phyloP scores from a whole-genome alignment of 176 grass and related monocot species.

The Triticum dicoccoides region DNA sequence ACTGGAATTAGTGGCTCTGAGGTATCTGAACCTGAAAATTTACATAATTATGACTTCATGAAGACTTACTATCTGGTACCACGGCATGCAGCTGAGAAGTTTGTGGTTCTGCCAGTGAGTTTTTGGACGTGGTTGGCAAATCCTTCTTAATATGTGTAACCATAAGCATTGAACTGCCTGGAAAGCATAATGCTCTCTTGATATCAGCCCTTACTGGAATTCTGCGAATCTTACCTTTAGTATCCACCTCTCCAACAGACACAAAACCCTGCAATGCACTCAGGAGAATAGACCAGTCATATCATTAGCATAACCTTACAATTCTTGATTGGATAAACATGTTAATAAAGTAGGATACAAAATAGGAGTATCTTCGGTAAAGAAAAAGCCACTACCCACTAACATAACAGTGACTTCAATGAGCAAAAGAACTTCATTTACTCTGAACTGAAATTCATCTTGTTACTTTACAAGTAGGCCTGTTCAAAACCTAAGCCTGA shows the following conservation, averaged over 20 bases:
- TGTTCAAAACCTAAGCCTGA: background rate
- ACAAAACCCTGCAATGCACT: constrained; percentile 59
- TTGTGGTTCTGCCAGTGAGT: background rate
- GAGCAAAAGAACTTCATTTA: background rate
- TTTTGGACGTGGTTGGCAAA: constrained; percentile 21
- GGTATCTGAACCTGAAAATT: constrained; percentile 4
- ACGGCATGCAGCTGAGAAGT: constrained; percentile 20
- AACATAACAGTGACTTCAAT: background rate
- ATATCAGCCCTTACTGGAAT: constrained; percentile 80
- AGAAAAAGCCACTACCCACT: background rate
- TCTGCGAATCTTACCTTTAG: constrained; percentile 63
- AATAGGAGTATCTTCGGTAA: constrained; percentile 8
- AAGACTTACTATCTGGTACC: constrained; percentile 55
- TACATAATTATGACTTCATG: constrained; percentile 15
- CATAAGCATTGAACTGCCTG: constrained; percentile 80
- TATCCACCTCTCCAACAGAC: constrained; percentile 77
- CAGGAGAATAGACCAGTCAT: constrained; percentile 15
- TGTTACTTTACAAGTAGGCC: background rate
- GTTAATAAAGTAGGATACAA: constrained; percentile 8
- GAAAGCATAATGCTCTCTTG: constrained; percentile 80
- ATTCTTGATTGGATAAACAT: background rate
- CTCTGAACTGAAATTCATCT: background rate
- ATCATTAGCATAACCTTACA: constrained; percentile 22
- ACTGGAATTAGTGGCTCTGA: background rate
- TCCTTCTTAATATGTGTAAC: constrained; percentile 66